Percentiles rank a stretch among this genome's conserved stretches.
Evolutionary conservation across 148 eudicot genomes (phyloP).

Genomic region (Silene uniflora): DNA sequence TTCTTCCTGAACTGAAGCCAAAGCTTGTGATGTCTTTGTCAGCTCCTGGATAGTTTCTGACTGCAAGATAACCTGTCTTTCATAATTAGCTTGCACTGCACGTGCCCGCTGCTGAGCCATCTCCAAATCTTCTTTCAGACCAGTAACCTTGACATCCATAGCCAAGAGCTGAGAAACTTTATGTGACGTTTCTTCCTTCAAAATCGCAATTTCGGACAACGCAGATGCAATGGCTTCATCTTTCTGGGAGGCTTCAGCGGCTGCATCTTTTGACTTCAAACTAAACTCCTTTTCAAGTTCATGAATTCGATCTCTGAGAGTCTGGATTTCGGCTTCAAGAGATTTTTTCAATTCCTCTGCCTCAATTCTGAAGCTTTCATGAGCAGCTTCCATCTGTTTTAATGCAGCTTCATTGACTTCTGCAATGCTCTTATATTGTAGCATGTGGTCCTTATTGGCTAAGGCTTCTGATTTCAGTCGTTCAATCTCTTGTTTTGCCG

Average conservation of each 20-base stretch:
- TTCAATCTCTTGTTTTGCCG: slow-evolving; percentile 64
- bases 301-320: slow-evolving; percentile 45
- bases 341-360: slow-evolving; percentile 56
- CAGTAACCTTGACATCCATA: slow-evolving; percentile 51
- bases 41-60: slow-evolving; percentile 94
- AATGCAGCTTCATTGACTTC: slow-evolving; percentile 82
- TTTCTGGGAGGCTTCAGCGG: slow-evolving; percentile 45
- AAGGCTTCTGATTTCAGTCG: slow-evolving; percentile 63
- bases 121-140: slow-evolving; percentile 68
- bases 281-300: slow-evolving; percentile 62
- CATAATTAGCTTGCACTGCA: slow-evolving; percentile 75
- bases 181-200: slow-evolving; percentile 58
- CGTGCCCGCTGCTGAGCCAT: slow-evolving; percentile 63
- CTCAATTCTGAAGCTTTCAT: slow-evolving; percentile 64
- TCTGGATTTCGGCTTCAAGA: slow-evolving; percentile 65
- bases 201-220: slow-evolving; percentile 45
- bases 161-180: slow-evolving; percentile 54
- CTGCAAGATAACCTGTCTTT: slow-evolving; percentile 93
- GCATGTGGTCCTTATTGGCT: slow-evolving; percentile 72
- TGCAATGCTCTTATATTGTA: slow-evolving; percentile 88
- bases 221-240: slow-evolving; percentile 69
- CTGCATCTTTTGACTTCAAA: slow-evolving; percentile 59
- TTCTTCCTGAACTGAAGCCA: slow-evolving; percentile 64
- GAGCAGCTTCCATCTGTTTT: slow-evolving; percentile 72
- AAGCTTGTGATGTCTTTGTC: slow-evolving; percentile 76